Base-by-base conservation (phyloP, 2,329 filamentous ascomycete species). In the Rhinocladiella similis region DNA sequence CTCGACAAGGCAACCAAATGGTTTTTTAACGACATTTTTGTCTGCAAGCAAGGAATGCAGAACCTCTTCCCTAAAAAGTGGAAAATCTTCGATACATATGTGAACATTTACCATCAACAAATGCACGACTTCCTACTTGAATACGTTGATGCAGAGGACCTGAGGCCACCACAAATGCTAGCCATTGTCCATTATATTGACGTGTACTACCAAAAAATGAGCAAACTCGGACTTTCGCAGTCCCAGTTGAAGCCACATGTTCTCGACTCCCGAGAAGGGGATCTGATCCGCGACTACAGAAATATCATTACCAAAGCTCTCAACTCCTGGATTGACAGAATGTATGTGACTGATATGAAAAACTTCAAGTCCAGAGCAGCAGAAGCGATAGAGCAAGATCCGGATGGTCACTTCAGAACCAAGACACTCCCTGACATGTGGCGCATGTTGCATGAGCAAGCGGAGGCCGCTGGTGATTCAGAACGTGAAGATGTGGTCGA, bases 1-100 rank as follows among this genome's bases (percentile, higher is more conserved):
- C 80, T 99, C 46, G 90, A 95, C 62, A 96, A 96, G 77, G 86
- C 84, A 63, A 84, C 96, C 74, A 89, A 89, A 68, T 99, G 94
- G 94, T 99, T 86, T 74, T 99, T 97, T 77, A 97, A 97, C 75
- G 93, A 99, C 71, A 82, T 99, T 36, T 96, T 95, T 72, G 91
- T 91, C 3, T 93, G 97, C 69, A 91, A 93, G 73, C 82, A 95
- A 61, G 93, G 94, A 68, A 96, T 99, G 90, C 84, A 89, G 58
- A 84, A 85, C 25, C 80, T 99, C 51, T 92, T 97, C 84, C 94
- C 95, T 7, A 93, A 90, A 75, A 96, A 94, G 73, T 99, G 94
- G 94, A 92, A 88, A 69, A 96, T 99, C 47, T 89, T 92, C 75
- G 87, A 89, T 70, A 94, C 89, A 1, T 99, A 96, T 72, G 88